Base-by-base conservation (phyloP, 2,329 filamentous ascomycete genomes). In the Aureobasidium sp. region DNA sequence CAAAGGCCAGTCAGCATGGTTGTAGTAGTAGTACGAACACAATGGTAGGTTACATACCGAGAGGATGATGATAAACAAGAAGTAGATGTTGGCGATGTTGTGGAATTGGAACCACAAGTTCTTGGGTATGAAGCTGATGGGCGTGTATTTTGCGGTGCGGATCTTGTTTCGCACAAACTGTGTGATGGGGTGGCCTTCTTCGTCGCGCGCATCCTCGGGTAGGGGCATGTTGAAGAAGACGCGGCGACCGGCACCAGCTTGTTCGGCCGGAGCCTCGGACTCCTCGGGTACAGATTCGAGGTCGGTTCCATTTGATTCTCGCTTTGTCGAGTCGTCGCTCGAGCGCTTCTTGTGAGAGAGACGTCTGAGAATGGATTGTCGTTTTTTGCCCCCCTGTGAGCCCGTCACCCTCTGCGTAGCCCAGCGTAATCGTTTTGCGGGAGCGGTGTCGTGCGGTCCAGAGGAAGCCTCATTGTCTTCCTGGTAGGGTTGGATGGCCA, bases 81-180 rank as follows among this genome's bases (percentile, higher is more conserved):
- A 99, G 78, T 97, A 99, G 60, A 97, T 88, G 75, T 99, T 99
- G 71, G 94, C 94, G 70, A 99, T 88, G 72, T 97, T 97, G 77
- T 99, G 93, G 72, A 99, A 97, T 75, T 99, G 95, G 67, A 96
- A 90, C 85, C 88, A 99, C 71, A 99, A 73, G 76, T 99, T 97
- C 79, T 97, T 97, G 15, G 94, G 94, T 31, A 99, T 75, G 76
- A 99, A 99, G 64, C 90, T 96, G 66, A 99, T 76, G 9, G 95
- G 88, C 8, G 94, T 99, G 75, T 99, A 99, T 77, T 97, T 99
- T 63, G 94, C 90, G 3, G 94, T 99, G 68, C 95, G 84, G 73
- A 99, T 96, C 81, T 99, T 99, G 80, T 99, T 99, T 67, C 93
- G 83, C 53, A 89, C 82, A 74, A 88, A 99, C 24, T 83, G 79